A percentile compares a stretch with the other conserved stretches of the same genome.
Conservation (phyloP, 2,329 filamentous ascomycete species). For the Fusarium buharicum region DNA sequence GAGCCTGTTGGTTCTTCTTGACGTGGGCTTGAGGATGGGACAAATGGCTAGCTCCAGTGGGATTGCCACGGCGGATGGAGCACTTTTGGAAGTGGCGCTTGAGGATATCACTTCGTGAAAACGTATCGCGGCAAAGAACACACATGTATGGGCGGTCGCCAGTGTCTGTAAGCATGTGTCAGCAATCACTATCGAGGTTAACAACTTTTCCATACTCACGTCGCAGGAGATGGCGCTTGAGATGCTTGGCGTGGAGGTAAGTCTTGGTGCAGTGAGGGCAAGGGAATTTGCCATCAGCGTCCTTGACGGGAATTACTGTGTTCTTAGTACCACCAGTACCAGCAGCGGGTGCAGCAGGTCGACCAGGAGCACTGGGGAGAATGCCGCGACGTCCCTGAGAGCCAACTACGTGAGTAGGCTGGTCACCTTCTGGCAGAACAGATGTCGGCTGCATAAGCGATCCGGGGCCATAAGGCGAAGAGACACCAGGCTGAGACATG, state of each 20-base stretch:
- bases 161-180: constrained; percentile 73
- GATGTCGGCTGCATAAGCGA: constrained; percentile 66
- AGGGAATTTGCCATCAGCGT: constrained; percentile 97
- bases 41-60: constrained; percentile 92
- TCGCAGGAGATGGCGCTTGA: constrained; percentile 94
- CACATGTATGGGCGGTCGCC: constrained; percentile 99
- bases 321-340: constrained; percentile 78
- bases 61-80: constrained; percentile 94
- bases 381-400: constrained; percentile 94
- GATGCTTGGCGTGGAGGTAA: constrained; percentile 95
- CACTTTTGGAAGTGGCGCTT: constrained; percentile 99
- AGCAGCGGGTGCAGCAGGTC: constrained; percentile 78
- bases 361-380: constrained; percentile 87
- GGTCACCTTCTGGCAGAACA: constrained; percentile 67
- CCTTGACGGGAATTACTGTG: constrained; percentile 89
- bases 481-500: constrained; percentile 67
- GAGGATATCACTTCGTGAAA: constrained; percentile 96
- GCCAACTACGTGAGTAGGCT: constrained; percentile 91
- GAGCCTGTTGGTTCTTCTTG: constrained; percentile 75
- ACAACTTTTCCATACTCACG: constrained; percentile 73
- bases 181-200: constrained; percentile 26
- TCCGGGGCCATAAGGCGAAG: constrained; percentile 69
- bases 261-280: constrained; percentile 99
- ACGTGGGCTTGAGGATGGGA: constrained; percentile 91
- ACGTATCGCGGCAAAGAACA: constrained; percentile 96